Percentiles rank a stretch among this genome's conserved stretches.
Evolutionary conservation across 2,329 filamentous ascomycete genomes (phyloP).

Genomic region (Penicillium sp.): DNA sequence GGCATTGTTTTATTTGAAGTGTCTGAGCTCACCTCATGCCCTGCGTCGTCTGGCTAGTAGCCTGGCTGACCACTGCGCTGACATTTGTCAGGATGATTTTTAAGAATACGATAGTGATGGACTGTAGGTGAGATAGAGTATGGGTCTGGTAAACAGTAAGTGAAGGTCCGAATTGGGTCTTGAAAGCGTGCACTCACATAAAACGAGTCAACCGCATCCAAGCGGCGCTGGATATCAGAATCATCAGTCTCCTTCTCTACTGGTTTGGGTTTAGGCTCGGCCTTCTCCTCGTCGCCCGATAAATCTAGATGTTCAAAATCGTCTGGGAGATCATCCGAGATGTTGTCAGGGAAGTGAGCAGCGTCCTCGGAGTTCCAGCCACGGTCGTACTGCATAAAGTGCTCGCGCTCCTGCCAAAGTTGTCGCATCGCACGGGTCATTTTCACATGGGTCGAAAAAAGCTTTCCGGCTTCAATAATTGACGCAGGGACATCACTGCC

Average conservation of each 20-base stretch:
- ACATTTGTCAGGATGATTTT: slow-evolving; percentile 86
- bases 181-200: slow-evolving; percentile 63
- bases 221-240: slow-evolving; percentile 49
- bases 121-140: slow-evolving; percentile 82
- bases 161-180: background rate
- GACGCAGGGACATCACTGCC: slow-evolving; percentile 90
- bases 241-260: slow-evolving; percentile 32
- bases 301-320: slow-evolving; percentile 33
- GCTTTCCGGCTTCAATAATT: slow-evolving; percentile 87
- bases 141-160: slow-evolving; percentile 53
- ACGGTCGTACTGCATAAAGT: slow-evolving; percentile 85
- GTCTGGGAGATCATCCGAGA: slow-evolving; percentile 38
- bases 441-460: slow-evolving; percentile 85
- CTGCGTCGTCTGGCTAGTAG: slow-evolving; percentile 44
- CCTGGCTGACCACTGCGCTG: slow-evolving; percentile 70
- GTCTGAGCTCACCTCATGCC: slow-evolving; percentile 44
- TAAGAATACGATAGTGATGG: slow-evolving; percentile 85
- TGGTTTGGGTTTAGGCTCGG: slow-evolving; percentile 10
- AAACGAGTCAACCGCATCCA: slow-evolving; percentile 74
- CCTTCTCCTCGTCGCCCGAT: slow-evolving; percentile 13
- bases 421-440: slow-evolving; percentile 91
- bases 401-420: slow-evolving; percentile 89
- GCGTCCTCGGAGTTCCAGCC: slow-evolving; percentile 68
- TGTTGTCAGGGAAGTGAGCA: slow-evolving; percentile 24
- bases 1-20: background rate